Conservation (phyloP, 345 rosid genomes). For the Theobroma cacao region DNA sequence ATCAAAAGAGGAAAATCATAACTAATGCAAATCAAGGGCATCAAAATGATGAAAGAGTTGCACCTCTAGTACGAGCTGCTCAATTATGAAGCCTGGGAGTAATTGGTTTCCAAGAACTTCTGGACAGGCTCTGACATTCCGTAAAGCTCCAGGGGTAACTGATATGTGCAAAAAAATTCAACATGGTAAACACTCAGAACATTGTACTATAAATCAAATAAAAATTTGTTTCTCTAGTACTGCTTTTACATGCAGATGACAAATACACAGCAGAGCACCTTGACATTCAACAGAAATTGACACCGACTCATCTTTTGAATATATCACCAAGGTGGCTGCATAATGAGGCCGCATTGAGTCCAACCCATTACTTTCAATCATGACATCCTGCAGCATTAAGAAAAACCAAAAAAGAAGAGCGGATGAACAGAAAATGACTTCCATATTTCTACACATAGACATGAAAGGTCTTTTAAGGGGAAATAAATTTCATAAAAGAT, state of each 20-base stretch:
- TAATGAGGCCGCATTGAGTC: constrained; percentile 48
- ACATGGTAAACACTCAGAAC: neutral
- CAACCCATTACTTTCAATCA: constrained; percentile 37
- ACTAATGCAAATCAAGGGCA: neutral
- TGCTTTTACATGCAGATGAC: neutral
- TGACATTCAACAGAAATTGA: constrained; percentile 45
- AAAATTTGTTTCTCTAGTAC: neutral
- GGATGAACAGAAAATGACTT: neutral
- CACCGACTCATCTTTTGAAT: constrained; percentile 20
- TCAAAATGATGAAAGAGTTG: neutral
- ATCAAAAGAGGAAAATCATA: neutral
- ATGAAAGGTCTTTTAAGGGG: neutral
- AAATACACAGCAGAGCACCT: constrained; percentile 34
- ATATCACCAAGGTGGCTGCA: constrained; percentile 46
- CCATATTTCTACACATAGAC: neutral
- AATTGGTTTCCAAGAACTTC: constrained; percentile 25
- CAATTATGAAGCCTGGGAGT: constrained; percentile 46
- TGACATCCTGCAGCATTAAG: constrained; percentile 34
- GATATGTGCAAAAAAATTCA: constrained; percentile 14
- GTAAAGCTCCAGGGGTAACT: constrained; percentile 54
- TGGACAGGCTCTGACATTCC: constrained; percentile 27
- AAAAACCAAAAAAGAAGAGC: constrained; percentile 6
- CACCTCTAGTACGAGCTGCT: constrained; percentile 57
- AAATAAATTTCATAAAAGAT: neutral
- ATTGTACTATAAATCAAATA: neutral